Conservation (phyloP, 2,329 filamentous ascomycete genomes). For the Talaromyces islandicus region DNA sequence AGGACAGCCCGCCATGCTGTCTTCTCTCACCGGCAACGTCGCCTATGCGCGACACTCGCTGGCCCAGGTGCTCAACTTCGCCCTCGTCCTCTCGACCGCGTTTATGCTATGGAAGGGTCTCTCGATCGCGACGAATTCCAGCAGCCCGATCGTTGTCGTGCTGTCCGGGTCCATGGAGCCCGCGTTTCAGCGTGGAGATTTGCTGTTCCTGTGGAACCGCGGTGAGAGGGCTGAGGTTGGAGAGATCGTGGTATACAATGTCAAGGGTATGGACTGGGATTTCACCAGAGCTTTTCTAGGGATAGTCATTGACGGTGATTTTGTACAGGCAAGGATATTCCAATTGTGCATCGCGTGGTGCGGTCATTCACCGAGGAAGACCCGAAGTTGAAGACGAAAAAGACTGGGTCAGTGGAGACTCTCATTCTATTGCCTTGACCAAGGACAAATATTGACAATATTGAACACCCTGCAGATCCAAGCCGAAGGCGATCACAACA, state of each 20-base stretch:
- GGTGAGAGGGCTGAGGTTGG: constrained; percentile 59
- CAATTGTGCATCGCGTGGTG: constrained; percentile 91
- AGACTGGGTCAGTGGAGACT: constrained; percentile 22
- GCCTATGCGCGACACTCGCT: constrained; percentile 72
- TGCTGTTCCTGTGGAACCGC: constrained; percentile 60
- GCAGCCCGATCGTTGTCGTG: constrained; percentile 63
- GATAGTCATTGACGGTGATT: neutral
- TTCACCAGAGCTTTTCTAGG: too few relatives aligned
- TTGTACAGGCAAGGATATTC: constrained; percentile 68
- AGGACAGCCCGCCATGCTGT: constrained; percentile 52
- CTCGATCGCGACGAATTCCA: constrained; percentile 68
- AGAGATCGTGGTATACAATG: constrained; percentile 75
- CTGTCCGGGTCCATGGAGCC: constrained; percentile 64
- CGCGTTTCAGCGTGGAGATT: constrained; percentile 59
- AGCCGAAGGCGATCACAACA: constrained; percentile 9
- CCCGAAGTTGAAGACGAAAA: constrained; percentile 28
- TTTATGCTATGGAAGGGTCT: constrained; percentile 97
- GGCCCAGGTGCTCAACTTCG: constrained; percentile 82
- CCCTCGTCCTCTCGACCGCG: constrained; percentile 79
- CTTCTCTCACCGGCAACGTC: constrained; percentile 52
- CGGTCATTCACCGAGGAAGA: constrained; percentile 54
- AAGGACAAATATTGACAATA: constrained; percentile 3
- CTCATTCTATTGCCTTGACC: neutral
- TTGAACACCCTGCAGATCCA: constrained; percentile 6
- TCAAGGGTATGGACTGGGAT: constrained; percentile 55